phyloP scores from a whole-genome alignment of 2,329 filamentous ascomycete species.

The Cladophialophora immunda region DNA sequence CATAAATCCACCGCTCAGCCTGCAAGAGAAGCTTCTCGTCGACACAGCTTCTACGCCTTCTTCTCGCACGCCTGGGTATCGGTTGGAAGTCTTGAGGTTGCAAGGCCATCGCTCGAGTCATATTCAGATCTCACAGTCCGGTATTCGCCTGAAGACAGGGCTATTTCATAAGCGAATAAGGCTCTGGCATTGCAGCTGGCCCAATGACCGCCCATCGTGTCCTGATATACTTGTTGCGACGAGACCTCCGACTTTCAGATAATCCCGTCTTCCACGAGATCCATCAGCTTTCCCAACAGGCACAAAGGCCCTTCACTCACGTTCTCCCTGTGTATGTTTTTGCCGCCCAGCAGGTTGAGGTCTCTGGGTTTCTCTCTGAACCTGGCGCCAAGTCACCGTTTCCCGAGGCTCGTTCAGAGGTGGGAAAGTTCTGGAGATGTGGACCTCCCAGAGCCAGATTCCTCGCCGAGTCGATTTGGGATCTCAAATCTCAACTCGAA shows the following conservation, averaged over 20 bases:
- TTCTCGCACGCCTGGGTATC: neutral
- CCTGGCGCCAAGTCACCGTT: conserved; percentile 65
- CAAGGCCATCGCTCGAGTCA: neutral
- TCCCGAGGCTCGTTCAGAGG: conserved; percentile 70
- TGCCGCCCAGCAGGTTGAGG: conserved; percentile 74
- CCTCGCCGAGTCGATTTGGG: conserved; percentile 75
- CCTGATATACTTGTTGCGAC: conserved; percentile 75
- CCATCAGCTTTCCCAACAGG: conserved; percentile 57
- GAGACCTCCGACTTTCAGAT: conserved; percentile 76
- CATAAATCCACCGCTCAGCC: neutral
- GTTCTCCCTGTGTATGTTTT: conserved; percentile 76
- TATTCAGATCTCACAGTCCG: neutral
- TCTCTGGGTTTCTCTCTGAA: conserved; percentile 74
- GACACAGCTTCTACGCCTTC: neutral
- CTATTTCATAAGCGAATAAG: neutral
- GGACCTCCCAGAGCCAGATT: conserved; percentile 77
- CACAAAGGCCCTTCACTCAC: conserved; percentile 64
- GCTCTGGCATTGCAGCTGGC: neutral
- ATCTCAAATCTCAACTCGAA: conserved; percentile 71
- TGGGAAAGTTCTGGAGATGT: conserved; percentile 76
- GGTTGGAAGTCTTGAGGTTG: neutral
- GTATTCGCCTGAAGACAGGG: neutral
- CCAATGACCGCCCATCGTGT: conserved; percentile 52
- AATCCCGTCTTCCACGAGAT: conserved; percentile 75
- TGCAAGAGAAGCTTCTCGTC: neutral